Conservation (phyloP, 1,139 yeast species). For the Groenewaldozyma sp. region DNA sequence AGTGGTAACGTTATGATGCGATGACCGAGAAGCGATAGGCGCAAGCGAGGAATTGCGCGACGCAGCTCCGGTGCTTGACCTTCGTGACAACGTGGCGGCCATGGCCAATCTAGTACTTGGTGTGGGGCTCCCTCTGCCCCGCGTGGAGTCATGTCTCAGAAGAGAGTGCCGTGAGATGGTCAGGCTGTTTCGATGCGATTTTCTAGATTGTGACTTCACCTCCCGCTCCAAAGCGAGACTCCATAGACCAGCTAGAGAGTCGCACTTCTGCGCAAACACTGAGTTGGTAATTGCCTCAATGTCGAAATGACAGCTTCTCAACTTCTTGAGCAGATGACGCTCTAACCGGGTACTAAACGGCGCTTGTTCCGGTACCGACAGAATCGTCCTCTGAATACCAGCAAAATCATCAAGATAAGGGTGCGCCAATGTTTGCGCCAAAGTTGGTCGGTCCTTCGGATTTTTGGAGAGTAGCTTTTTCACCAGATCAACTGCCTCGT, state of each 20-base stretch:
- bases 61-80: background rate
- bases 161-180: conserved; percentile 14
- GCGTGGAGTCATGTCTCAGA: conserved; percentile 4
- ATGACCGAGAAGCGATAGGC: background rate
- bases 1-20: background rate
- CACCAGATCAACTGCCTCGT: conserved; percentile 43
- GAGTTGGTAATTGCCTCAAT: conserved; percentile 53
- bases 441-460: conserved; percentile 55
- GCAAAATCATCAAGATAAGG: conserved; percentile 52
- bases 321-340: conserved; percentile 51
- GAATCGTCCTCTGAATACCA: conserved; percentile 32
- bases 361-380: conserved; percentile 30
- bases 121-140: conserved; percentile 4
- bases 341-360: conserved; percentile 56
- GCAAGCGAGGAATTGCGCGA: background rate
- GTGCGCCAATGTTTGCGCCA: conserved; percentile 51
- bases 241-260: conserved; percentile 79
- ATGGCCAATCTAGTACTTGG: background rate
- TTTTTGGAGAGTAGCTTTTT: conserved; percentile 52
- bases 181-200: conserved; percentile 16
- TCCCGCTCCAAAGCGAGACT: conserved; percentile 63
- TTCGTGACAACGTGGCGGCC: background rate
- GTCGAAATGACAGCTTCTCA: conserved; percentile 61
- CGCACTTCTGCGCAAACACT: conserved; percentile 56
- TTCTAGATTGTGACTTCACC: conserved; percentile 33